phyloP scores from a whole-genome alignment of 2,329 filamentous ascomycete genomes.

The Cladosporium sp. region DNA sequence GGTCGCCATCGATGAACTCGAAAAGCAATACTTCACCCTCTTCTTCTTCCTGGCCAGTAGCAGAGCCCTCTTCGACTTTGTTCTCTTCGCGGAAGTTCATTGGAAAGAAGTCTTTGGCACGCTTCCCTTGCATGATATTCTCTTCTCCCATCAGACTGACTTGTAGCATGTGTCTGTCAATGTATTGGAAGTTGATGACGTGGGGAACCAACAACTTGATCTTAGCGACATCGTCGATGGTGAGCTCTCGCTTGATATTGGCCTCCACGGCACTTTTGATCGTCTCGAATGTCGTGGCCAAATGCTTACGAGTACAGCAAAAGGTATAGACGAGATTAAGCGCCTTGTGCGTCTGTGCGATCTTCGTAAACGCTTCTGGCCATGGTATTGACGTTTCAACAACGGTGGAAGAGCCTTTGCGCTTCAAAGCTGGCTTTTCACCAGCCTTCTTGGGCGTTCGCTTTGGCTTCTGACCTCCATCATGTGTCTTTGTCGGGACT shows the following conservation, averaged over 20 bases:
- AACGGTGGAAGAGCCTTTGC: slow-evolving; percentile 47
- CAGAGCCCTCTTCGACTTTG: slow-evolving; percentile 31
- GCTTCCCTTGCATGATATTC: slow-evolving; percentile 57
- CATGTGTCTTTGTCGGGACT: slow-evolving; percentile 53
- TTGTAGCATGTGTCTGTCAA: slow-evolving; percentile 78
- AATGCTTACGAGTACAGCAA: slow-evolving; percentile 85
- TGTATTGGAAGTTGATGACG: slow-evolving; percentile 77
- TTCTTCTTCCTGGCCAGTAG: slow-evolving; percentile 27
- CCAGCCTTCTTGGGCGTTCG: slow-evolving; percentile 40
- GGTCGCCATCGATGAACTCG: slow-evolving; percentile 86
- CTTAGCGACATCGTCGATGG: slow-evolving; percentile 73
- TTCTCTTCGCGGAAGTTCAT: slow-evolving; percentile 30
- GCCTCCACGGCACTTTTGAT: slow-evolving; percentile 80
- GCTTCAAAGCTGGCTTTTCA: slow-evolving; percentile 37
- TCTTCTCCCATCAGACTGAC: slow-evolving; percentile 71
- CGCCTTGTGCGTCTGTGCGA: slow-evolving; percentile 75
- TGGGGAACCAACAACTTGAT: slow-evolving; percentile 74
- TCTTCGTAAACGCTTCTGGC: slow-evolving; percentile 68
- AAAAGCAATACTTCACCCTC: slow-evolving; percentile 71
- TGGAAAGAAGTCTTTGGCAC: slow-evolving; percentile 49
- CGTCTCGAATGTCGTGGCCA: slow-evolving; percentile 86
- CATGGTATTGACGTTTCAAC: slow-evolving; percentile 59
- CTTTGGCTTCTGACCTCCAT: slow-evolving; percentile 52
- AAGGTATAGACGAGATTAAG: slow-evolving; percentile 94
- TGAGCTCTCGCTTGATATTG: slow-evolving; percentile 68